These are phyloP conservation scores for Fraxinus angustifolia DNA, from an alignment of 305 asterid species.

Conservation along the genomic window DNA sequence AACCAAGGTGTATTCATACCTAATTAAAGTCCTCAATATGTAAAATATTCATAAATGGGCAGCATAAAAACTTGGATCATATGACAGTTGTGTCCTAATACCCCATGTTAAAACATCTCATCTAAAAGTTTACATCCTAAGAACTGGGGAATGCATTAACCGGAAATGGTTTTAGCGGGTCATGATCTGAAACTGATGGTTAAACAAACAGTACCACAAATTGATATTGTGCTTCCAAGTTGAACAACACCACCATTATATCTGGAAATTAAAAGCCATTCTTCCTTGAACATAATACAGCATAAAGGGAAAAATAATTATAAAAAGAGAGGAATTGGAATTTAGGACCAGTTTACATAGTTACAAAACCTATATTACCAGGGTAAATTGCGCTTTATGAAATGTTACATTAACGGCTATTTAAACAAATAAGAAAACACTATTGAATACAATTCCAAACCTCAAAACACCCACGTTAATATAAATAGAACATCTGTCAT, in stretches of 20 bases:
- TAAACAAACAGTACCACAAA: background rate
- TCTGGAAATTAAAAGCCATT: background rate
- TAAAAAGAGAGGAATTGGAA: conserved; percentile 31
- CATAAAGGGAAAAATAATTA: background rate
- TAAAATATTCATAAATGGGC: background rate
- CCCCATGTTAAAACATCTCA: background rate
- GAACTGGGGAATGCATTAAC: background rate
- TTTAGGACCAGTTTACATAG: conserved; percentile 50
- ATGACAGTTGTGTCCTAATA: background rate
- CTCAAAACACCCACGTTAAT: conserved; percentile 39
- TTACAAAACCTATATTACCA: conserved; percentile 63
- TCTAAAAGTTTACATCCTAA: background rate
- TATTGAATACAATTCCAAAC: conserved; percentile 52
- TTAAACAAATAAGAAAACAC: conserved; percentile 39
- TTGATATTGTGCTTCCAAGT: background rate
- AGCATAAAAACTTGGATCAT: background rate
- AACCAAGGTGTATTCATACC: background rate
- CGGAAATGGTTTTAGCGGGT: background rate
- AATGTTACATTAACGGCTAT: conserved; percentile 46
- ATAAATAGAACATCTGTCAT: conserved; percentile 48
- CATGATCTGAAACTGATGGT: background rate
- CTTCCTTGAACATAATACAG: background rate
- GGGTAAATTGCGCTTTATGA: conserved; percentile 42
- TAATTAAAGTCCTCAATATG: background rate
- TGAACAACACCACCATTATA: background rate